phyloP scores from a whole-genome alignment of 192 early-diverging fungal species.

The Backusella mclennaniae region DNA sequence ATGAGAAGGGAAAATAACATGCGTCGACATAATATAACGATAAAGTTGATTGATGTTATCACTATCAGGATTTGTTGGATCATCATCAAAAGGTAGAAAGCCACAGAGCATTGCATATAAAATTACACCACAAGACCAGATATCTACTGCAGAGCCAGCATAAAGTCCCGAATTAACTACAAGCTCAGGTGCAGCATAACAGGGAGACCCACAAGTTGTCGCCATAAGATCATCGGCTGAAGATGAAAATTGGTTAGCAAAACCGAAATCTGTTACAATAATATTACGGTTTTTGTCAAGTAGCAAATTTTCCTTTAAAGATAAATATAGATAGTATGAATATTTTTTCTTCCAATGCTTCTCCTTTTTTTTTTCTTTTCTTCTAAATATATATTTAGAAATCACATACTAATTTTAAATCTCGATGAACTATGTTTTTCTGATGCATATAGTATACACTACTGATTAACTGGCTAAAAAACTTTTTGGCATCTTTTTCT shows the following conservation, averaged over 20 bases:
- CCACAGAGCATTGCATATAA: constrained; percentile 76
- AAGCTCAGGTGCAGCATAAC: constrained; percentile 90
- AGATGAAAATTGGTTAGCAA: constrained; percentile 70
- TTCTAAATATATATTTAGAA: not conserved
- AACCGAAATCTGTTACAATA: constrained; percentile 89
- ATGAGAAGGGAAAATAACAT: constrained; percentile 66
- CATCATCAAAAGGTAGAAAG: constrained; percentile 74
- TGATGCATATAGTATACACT: constrained; percentile 79
- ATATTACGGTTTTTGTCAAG: constrained; percentile 76
- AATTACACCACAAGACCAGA: constrained; percentile 91
- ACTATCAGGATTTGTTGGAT: constrained; percentile 70
- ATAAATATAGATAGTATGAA: not conserved
- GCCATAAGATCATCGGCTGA: constrained; percentile 63
- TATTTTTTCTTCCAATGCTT: not conserved
- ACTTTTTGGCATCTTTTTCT: constrained; percentile 68
- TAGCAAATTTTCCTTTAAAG: constrained; percentile 69
- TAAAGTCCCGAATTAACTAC: constrained; percentile 82
- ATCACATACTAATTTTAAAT: constrained; percentile 74
- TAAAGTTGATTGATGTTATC: constrained; percentile 67
- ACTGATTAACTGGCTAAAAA: constrained; percentile 76
- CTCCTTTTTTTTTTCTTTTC: not conserved
- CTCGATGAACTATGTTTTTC: constrained; percentile 80
- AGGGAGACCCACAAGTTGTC: constrained; percentile 86
- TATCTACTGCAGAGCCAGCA: constrained; percentile 79
- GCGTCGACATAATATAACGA: constrained; percentile 62